Evolutionary conservation across 2,329 filamentous ascomycete genomes (phyloP).

Genomic region (Bertia moriformis): DNA sequence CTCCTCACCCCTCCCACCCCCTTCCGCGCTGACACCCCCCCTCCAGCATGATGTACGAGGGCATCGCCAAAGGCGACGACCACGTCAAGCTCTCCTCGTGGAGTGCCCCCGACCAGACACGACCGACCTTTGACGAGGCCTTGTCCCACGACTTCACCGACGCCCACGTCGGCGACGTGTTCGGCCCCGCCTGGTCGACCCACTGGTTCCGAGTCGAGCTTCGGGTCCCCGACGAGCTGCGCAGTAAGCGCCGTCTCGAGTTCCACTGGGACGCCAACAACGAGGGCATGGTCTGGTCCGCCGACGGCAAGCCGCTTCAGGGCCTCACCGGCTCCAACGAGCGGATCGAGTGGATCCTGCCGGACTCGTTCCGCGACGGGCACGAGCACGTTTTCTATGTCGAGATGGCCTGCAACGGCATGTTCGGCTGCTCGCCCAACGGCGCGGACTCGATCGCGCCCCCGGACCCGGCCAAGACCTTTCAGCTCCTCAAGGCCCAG

Average conservation of each 20-base stretch:
- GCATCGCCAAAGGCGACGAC: conserved; percentile 32
- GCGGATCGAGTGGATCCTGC: conserved; percentile 49
- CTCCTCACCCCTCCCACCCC: not conserved
- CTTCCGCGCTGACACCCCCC: conserved; percentile 1
- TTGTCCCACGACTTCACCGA: conserved; percentile 31
- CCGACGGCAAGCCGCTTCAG: conserved; percentile 45
- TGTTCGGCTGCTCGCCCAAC: conserved; percentile 35
- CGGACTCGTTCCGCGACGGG: conserved; percentile 39
- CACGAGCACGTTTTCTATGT: conserved; percentile 50
- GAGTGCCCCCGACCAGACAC: conserved; percentile 38
- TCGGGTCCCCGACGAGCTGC: conserved; percentile 38
- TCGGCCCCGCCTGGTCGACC: conserved; percentile 58
- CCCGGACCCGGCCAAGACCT: conserved; percentile 41
- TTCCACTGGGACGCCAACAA: conserved; percentile 56
- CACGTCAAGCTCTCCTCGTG: conserved; percentile 48
- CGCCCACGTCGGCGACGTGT: conserved; percentile 40
- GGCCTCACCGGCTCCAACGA: conserved; percentile 51
- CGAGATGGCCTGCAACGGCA: conserved; percentile 58
- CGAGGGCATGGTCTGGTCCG: conserved; percentile 51
- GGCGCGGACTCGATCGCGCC: conserved; percentile 50
- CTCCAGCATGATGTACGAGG: conserved; percentile 39
- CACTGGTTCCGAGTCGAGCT: conserved; percentile 54
- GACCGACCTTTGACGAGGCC: conserved; percentile 51
- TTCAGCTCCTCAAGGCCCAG: conserved; percentile 36
- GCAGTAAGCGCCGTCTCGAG: conserved; percentile 41